Conservation (phyloP, 2,329 filamentous ascomycete genomes). For the Alternaria burnsii region DNA sequence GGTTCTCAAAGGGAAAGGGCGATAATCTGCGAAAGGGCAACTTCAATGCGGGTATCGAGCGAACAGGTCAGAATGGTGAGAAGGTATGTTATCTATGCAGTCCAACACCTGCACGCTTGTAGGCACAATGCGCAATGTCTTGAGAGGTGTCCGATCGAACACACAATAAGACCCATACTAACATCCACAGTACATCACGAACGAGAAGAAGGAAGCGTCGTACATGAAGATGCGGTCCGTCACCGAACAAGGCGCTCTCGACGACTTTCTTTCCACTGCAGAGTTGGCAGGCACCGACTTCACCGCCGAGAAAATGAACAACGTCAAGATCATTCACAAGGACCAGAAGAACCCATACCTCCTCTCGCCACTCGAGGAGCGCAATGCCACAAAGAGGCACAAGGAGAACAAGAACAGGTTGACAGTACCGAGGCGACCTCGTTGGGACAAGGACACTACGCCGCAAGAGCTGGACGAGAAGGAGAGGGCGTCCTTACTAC, state of each 20-base stretch:
- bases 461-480: conserved; percentile 78
- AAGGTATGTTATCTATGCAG: conserved; percentile 57
- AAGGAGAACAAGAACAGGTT: conserved; percentile 78
- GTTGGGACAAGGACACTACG: conserved; percentile 88
- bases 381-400: conserved; percentile 80
- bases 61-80: conserved; percentile 77
- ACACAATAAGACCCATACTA: conserved; percentile 29
- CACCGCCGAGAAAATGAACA: conserved; percentile 98
- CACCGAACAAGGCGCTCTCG: conserved; percentile 93
- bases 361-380: conserved; percentile 84
- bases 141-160: neutral
- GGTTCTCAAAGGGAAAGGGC: conserved; percentile 93
- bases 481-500: conserved; percentile 82
- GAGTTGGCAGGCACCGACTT: conserved; percentile 98
- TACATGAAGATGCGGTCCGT: conserved; percentile 99
- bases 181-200: conserved; percentile 78
- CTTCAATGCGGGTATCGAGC: conserved; percentile 71
- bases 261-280: conserved; percentile 95
- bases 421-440: conserved; percentile 87
- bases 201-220: conserved; percentile 86
- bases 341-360: conserved; percentile 97
- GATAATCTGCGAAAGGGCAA: conserved; percentile 78
- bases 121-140: neutral
- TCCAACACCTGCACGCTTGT: rapidly evolving
- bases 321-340: conserved; percentile 97